Conservation (phyloP, 2,329 filamentous ascomycete genomes). For the Aspergillus hortae region DNA sequence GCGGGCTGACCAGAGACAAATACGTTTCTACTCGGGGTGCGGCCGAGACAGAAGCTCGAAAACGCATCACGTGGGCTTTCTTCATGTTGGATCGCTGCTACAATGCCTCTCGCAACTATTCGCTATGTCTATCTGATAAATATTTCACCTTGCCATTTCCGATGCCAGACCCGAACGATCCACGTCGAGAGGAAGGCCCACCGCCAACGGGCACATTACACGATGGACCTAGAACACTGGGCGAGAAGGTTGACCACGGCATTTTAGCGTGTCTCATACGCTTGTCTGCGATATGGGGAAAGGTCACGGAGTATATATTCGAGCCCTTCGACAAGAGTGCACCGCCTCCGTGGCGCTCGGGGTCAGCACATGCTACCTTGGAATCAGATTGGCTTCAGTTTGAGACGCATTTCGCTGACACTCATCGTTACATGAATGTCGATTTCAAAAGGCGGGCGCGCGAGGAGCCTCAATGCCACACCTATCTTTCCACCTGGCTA, state of each 20-base stretch:
- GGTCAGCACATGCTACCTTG: constrained; percentile 19
- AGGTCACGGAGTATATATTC: constrained; percentile 24
- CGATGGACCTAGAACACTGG: constrained; percentile 14
- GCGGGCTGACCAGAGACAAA: constrained; percentile 16
- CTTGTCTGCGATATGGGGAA: constrained; percentile 22
- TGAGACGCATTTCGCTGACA: constrained; percentile 24
- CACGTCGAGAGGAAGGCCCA: not conserved
- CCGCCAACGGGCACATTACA: constrained; percentile 10
- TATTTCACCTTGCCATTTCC: constrained; percentile 22
- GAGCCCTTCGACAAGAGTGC: constrained; percentile 13
- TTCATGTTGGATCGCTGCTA: constrained; percentile 26
- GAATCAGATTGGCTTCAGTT: constrained; percentile 27
- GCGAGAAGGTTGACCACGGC: constrained; percentile 17
- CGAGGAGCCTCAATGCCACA: constrained; percentile 17
- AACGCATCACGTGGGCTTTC: constrained; percentile 22
- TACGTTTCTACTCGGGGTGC: constrained; percentile 5
- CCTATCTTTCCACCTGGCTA: constrained; percentile 24
- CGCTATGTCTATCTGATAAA: constrained; percentile 21
- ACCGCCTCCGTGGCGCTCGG: constrained; percentile 21
- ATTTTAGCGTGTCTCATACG: constrained; percentile 21
- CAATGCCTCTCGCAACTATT: constrained; percentile 23
- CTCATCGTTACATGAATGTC: constrained; percentile 25
- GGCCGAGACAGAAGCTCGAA: constrained; percentile 12
- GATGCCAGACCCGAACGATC: not conserved
- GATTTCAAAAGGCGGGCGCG: constrained; percentile 22